These are phyloP conservation scores for Tulasnella sp. DNA, from an alignment of 768 basidiomycete species.

Conservation along the genomic window DNA sequence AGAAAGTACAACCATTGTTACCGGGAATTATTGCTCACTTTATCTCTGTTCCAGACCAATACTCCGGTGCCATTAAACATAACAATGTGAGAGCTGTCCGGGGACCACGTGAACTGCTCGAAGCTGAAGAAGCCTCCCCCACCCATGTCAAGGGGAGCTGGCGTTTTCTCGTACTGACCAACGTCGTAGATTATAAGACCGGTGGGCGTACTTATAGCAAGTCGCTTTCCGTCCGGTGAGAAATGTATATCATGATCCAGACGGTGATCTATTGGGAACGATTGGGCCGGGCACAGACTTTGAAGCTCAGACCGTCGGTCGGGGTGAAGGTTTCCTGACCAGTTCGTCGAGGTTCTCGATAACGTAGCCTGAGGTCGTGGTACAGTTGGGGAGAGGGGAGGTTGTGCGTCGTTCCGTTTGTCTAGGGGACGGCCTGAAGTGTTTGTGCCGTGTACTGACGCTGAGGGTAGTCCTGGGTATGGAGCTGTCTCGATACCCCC, in stretches of 20 bases:
- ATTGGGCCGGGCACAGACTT: not conserved
- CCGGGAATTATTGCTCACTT: conserved; percentile 41
- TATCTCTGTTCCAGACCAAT: conserved; percentile 61
- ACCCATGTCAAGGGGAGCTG: too few species aligned
- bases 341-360: conserved; percentile 40
- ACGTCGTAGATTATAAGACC: too few species aligned
- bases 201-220: conserved; percentile 53
- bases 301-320: not conserved
- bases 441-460: too few species aligned
- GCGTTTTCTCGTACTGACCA: too few species aligned
- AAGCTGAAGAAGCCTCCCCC: too few species aligned
- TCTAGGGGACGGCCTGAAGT: conserved; percentile 45
- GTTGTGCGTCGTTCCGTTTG: conserved; percentile 50
- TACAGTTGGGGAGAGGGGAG: too few species aligned
- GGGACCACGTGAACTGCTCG: conserved; percentile 67
- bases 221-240: conserved; percentile 66
- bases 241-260: conserved; percentile 69
- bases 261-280: not conserved
- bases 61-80: conserved; percentile 58
- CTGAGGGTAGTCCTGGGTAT: too few species aligned
- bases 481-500: too few species aligned
- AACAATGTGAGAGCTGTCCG: conserved; percentile 64
- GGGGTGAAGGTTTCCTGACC: not conserved
- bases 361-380: too few species aligned
- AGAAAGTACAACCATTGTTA: not conserved